A percentile compares a stretch with the other conserved stretches of the same genome.
These are phyloP conservation scores for Aspergillus sp. DNA, from an alignment of 2,329 filamentous ascomycete genomes.

Conservation along the genomic window DNA sequence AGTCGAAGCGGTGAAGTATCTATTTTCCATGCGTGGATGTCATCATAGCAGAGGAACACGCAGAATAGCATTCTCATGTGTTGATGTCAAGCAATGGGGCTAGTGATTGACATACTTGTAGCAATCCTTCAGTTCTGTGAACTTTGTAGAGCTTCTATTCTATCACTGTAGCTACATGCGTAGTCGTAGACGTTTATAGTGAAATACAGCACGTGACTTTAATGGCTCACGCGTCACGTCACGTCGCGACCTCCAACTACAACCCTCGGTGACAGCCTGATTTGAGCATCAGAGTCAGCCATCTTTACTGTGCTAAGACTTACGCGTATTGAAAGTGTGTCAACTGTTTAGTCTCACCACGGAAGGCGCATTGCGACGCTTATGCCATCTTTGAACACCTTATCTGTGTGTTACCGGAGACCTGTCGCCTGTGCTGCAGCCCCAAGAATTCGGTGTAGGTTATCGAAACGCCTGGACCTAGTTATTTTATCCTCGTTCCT, in stretches of 20 bases:
- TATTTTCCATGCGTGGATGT: no score
- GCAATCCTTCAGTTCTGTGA: no score
- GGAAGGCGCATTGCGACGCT: slow-evolving; percentile 5
- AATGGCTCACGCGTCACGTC: slow-evolving; percentile 15
- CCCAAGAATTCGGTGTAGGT: not conserved
- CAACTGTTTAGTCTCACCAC: not conserved
- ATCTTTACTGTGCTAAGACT: not conserved
- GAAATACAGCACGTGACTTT: slow-evolving; percentile 10
- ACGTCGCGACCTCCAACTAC: slow-evolving; percentile 7
- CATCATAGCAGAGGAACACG: no score
- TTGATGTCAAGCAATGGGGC: no score
- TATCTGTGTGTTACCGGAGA: slow-evolving; percentile 5
- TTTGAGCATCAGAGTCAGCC: not conserved
- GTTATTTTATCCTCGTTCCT: not conserved
- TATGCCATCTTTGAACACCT: slow-evolving; percentile 8
- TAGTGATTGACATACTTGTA: no score
- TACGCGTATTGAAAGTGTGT: not conserved
- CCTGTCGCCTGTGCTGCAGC: slow-evolving; percentile 3
- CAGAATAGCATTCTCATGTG: no score
- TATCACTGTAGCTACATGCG: no score
- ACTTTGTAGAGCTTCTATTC: no score
- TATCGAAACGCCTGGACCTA: not conserved
- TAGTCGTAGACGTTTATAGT: not conserved
- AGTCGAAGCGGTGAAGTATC: slow-evolving; percentile 14
- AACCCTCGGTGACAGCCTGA: no score